phyloP scores from a whole-genome alignment of 2,329 filamentous ascomycete genomes.

The Fusarium beomiforme region DNA sequence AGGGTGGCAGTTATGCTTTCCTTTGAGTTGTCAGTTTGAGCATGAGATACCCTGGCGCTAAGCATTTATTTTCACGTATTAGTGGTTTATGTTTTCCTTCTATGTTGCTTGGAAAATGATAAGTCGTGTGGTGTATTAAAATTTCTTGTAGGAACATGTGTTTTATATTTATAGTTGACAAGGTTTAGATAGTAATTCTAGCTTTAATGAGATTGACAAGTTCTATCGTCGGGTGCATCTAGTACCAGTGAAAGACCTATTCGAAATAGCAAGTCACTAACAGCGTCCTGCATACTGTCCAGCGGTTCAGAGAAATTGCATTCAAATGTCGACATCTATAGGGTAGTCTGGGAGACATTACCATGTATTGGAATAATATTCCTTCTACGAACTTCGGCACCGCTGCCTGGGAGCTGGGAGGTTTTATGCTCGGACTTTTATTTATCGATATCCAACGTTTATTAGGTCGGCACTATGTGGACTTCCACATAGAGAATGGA shows the following conservation, averaged over 20 bases:
- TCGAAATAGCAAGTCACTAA: neutral
- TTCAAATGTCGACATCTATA: neutral
- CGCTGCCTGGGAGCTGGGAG: too few species aligned
- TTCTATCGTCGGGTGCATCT: neutral
- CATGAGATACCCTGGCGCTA: conserved; percentile 24
- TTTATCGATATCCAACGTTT: too few species aligned
- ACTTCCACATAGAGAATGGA: neutral
- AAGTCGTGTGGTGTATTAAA: too few species aligned
- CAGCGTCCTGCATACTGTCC: too few species aligned
- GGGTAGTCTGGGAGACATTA: neutral
- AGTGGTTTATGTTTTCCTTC: neutral
- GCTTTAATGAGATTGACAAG: neutral
- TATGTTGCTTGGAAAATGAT: neutral
- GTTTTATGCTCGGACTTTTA: too few species aligned
- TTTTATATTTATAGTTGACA: neutral
- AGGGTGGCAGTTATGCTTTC: conserved; percentile 40
- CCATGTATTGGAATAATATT: too few species aligned
- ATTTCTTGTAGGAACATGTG: too few species aligned
- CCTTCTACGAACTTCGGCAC: too few species aligned
- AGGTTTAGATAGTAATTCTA: neutral
- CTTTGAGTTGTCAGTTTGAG: conserved; percentile 20
- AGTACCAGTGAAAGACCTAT: neutral
- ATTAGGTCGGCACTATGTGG: too few species aligned
- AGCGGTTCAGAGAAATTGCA: neutral
- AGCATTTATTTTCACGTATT: neutral